Conservation (phyloP, 2,329 filamentous ascomycete species). For the Microsporum audouinii region DNA sequence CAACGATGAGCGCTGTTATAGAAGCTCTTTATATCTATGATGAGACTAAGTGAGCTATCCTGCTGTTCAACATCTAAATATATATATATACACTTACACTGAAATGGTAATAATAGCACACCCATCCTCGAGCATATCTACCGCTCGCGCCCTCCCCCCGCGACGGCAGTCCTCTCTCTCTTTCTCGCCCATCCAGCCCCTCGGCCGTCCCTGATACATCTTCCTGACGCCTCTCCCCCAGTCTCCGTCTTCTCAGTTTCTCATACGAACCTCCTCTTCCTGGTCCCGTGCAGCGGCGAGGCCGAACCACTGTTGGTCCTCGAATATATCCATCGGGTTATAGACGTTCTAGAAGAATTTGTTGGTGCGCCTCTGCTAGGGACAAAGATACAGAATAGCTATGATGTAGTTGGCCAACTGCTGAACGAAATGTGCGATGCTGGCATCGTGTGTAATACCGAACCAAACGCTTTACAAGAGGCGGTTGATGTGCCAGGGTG, state of each 20-base stretch:
- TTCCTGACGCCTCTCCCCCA: slow-evolving; percentile 69
- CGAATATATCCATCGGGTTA: slow-evolving; percentile 85
- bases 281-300: slow-evolving; percentile 75
- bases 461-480: slow-evolving; percentile 84
- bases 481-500: slow-evolving; percentile 84
- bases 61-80: slow-evolving; percentile 1
- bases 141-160: slow-evolving; percentile 65
- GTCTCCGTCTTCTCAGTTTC: slow-evolving; percentile 77
- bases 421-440: slow-evolving; percentile 94
- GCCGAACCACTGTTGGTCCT: slow-evolving; percentile 80
- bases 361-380: slow-evolving; percentile 76
- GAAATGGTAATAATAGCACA: slow-evolving; percentile 44
- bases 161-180: slow-evolving; percentile 65
- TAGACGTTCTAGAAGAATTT: slow-evolving; percentile 91
- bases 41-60: slow-evolving; percentile 64
- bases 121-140: slow-evolving; percentile 83
- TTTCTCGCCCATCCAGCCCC: slow-evolving; percentile 74
- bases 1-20: slow-evolving; percentile 70
- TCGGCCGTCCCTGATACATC: slow-evolving; percentile 74
- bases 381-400: slow-evolving; percentile 75
- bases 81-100: slow-evolving; percentile 13
- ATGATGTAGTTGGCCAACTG: slow-evolving; percentile 88
- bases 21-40: slow-evolving; percentile 96
- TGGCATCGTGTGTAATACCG: slow-evolving; percentile 77
- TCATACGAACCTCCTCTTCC: slow-evolving; percentile 78